Evolutionary conservation across 2,329 filamentous ascomycete species (phyloP).

Genomic region (Botrytis byssoidea): DNA sequence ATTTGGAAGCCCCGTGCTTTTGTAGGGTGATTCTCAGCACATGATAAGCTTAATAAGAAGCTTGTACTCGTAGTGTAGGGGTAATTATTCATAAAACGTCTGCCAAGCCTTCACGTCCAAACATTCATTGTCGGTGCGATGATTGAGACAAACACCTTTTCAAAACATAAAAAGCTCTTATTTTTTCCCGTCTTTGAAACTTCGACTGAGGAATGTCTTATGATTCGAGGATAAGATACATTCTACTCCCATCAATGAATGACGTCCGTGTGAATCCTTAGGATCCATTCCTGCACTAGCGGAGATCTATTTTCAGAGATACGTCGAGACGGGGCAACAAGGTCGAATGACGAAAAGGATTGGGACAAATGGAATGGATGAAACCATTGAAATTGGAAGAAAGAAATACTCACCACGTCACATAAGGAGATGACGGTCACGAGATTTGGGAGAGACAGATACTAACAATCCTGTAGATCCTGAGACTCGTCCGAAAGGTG

Average conservation of each 20-base stretch:
- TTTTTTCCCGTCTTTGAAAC: neutral
- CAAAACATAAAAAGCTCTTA: neutral
- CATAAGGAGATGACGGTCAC: too few species aligned
- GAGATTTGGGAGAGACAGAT: neutral
- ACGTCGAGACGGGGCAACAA: neutral
- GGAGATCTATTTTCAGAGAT: neutral
- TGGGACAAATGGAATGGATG: neutral
- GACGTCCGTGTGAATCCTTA: neutral
- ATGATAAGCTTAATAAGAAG: too few species aligned
- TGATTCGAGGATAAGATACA: neutral
- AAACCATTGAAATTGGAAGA: neutral
- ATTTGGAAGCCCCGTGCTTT: neutral
- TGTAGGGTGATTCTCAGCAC: neutral
- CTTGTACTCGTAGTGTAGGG: neutral
- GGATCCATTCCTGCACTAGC: too few species aligned
- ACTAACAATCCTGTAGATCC: neutral
- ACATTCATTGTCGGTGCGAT: slow-evolving; percentile 6
- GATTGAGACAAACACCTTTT: slow-evolving; percentile 2
- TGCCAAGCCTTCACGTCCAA: neutral
- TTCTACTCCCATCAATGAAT: too few species aligned
- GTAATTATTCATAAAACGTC: neutral
- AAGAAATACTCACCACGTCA: neutral
- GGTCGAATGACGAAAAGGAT: neutral
- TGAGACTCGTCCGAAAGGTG: neutral
- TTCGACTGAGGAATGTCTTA: neutral